Base-by-base conservation (phyloP, 1,284 basidiomycete species). In the Termitomyces sp. region DNA sequence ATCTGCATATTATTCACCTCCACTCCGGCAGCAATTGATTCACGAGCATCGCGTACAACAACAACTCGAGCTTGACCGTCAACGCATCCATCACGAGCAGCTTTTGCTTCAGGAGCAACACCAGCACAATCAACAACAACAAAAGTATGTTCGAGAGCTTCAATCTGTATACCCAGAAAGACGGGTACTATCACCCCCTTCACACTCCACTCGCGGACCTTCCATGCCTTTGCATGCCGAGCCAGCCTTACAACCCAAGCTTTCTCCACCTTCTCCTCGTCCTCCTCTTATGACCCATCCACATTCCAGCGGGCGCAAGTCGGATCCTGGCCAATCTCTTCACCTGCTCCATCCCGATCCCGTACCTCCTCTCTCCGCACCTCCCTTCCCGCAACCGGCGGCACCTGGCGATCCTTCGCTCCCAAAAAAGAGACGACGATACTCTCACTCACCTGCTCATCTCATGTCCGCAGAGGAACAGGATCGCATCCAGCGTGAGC, bases 361-460 rank as follows among this genome's bases (percentile, higher is more conserved):
- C 3, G 30, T 44, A 26, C 28, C 53, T 14, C 43, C 46, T 10
- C 5, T 53, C 48, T 47, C 55, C 19, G 26, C 41, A 18, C 49
- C 44, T 39, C 41, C 42, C 24, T 50, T 47, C 39, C 35, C 51
- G 6, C 49, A 54, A 30, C 30, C 43, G 21, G 28, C 48, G 33
- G 14, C 40, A 11, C 19, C n/a, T 8, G 41, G 13, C 31, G 50
- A 57, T 28, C 13, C 37, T 16, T 47, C 42, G 10, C 51, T 56
- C 40, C 50, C 57, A 30, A 56, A 30, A 34, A 76, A 75, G 64
- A 73, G 69, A 56, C 67, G 68, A 38, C 70, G 73, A 38, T 72
- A 71, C 58, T 75, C 74, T 14, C 66, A 71, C 45, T 71, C 72
- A 31, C 67, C 70, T 41, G 52, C 61, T 34, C 63, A 63, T 45